Conservation (phyloP, 2,329 filamentous ascomycete species). For the Zopfia rhizophila region DNA sequence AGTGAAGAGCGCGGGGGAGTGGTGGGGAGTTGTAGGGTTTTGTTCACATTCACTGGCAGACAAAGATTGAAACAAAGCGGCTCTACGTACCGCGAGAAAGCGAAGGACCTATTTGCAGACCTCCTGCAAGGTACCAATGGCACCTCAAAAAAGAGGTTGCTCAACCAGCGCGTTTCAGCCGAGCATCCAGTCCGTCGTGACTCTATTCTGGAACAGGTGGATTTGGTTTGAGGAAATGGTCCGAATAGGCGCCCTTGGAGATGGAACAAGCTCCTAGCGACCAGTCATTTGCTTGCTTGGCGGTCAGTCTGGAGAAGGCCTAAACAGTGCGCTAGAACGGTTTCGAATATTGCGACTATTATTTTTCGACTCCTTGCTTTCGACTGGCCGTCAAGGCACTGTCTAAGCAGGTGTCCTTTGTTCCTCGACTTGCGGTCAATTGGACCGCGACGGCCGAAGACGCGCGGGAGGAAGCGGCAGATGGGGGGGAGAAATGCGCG, state of each 20-base stretch:
- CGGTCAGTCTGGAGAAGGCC: slow-evolving; percentile 46
- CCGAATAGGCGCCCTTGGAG: slow-evolving; percentile 51
- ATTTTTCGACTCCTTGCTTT: slow-evolving; percentile 40
- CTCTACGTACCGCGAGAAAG: slow-evolving; percentile 53
- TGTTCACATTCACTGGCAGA: slow-evolving; percentile 29
- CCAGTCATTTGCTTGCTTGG: slow-evolving; percentile 51
- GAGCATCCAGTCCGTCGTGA: slow-evolving; percentile 53
- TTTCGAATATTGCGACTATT: slow-evolving; percentile 33
- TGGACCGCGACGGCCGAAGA: slow-evolving; percentile 38
- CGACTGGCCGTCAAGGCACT: slow-evolving; percentile 44
- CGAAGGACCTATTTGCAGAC: slow-evolving; percentile 50
- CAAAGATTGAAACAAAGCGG: slow-evolving; percentile 32
- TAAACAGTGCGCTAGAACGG: slow-evolving; percentile 47
- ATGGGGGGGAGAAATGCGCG: slow-evolving; percentile 28
- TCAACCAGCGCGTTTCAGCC: slow-evolving; percentile 54
- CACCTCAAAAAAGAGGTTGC: slow-evolving; percentile 50
- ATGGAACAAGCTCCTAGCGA: slow-evolving; percentile 44
- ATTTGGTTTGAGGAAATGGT: slow-evolving; percentile 44
- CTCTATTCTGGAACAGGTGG: slow-evolving; percentile 54
- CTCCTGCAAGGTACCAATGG: slow-evolving; percentile 47
- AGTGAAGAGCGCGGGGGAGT: slow-evolving; percentile 25
- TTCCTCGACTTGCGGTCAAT: slow-evolving; percentile 49
- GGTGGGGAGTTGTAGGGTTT: slow-evolving; percentile 31
- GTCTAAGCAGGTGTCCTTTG: slow-evolving; percentile 45
- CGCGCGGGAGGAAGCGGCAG: slow-evolving; percentile 30